Evolutionary conservation across 2,329 filamentous ascomycete species (phyloP).

Genomic region (Pezizomycotina sp.): DNA sequence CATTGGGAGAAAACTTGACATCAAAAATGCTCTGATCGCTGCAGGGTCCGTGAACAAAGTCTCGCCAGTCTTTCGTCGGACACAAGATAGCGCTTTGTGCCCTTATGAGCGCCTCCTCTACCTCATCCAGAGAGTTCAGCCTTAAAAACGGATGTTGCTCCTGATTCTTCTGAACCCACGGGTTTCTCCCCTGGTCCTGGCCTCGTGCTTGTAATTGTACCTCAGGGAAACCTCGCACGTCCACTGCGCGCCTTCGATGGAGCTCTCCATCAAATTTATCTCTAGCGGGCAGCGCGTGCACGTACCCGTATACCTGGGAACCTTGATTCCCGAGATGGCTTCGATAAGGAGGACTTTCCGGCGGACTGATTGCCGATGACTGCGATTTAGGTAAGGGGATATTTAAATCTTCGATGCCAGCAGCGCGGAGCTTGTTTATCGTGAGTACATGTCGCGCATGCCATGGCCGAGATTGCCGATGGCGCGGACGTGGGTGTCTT

Average conservation of each 20-base stretch:
- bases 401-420: constrained; percentile 23
- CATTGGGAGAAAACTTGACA: constrained; percentile 25
- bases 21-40: constrained; percentile 13
- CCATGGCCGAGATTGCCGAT: constrained; percentile 22
- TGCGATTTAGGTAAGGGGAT: constrained; percentile 23
- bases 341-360: constrained; percentile 25
- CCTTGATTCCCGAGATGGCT: constrained; percentile 25
- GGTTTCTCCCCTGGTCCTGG: constrained; percentile 18
- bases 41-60: constrained; percentile 15
- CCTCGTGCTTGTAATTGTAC: constrained; percentile 22
- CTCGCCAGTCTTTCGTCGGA: constrained; percentile 21
- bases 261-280: constrained; percentile 22
- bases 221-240: constrained; percentile 22
- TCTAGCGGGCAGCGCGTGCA: constrained; percentile 25
- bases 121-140: constrained; percentile 20
- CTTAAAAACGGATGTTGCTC: constrained; percentile 21
- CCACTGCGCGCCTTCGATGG: constrained; percentile 18
- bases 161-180: constrained; percentile 21
- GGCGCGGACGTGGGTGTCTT: too few species aligned
- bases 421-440: constrained; percentile 22
- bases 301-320: constrained; percentile 24
- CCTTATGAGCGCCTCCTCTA: constrained; percentile 21
- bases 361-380: constrained; percentile 25
- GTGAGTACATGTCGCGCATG: constrained; percentile 25
- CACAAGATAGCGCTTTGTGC: constrained; percentile 23